Evolutionary conservation across 139 green algal species (phyloP).

Genomic region (Haematococcus sp.): DNA sequence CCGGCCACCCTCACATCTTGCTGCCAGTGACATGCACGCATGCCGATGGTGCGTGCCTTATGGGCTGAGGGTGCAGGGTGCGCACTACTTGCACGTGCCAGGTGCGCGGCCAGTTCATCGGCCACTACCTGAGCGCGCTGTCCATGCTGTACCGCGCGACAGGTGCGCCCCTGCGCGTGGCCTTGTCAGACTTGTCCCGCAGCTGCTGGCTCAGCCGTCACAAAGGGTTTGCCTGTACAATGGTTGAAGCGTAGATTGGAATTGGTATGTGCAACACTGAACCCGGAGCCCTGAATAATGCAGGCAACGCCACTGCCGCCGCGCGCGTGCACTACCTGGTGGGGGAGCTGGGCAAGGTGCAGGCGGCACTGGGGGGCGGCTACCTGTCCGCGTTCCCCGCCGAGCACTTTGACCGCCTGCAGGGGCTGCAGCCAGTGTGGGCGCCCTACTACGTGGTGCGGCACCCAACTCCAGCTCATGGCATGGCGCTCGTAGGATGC

Average conservation of each 20-base stretch:
- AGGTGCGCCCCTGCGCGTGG: conserved; percentile 16
- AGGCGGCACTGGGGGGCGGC: conserved; percentile 20
- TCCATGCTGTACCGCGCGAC: conserved; percentile 37
- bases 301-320: not conserved
- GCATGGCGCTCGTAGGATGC: too few species aligned
- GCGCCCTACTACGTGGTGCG: conserved; percentile 44
- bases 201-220: not conserved
- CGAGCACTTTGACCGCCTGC: conserved; percentile 57
- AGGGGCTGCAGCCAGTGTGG: conserved; percentile 59
- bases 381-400: conserved; percentile 71
- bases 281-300: not conserved
- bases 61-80: too few species aligned
- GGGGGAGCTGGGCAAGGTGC: conserved; percentile 26
- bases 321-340: conserved; percentile 16
- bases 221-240: not conserved
- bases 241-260: not conserved
- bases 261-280: not conserved
- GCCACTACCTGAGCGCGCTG: conserved; percentile 60
- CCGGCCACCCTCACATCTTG: too few species aligned
- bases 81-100: too few species aligned
- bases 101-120: conserved; percentile 51
- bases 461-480: too few species aligned
- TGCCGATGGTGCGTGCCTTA: too few species aligned
- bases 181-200: not conserved
- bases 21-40: too few species aligned